These are phyloP conservation scores for Oryza glumipatula DNA, from an alignment of 176 grass and related monocot species.

Conservation along the genomic window DNA sequence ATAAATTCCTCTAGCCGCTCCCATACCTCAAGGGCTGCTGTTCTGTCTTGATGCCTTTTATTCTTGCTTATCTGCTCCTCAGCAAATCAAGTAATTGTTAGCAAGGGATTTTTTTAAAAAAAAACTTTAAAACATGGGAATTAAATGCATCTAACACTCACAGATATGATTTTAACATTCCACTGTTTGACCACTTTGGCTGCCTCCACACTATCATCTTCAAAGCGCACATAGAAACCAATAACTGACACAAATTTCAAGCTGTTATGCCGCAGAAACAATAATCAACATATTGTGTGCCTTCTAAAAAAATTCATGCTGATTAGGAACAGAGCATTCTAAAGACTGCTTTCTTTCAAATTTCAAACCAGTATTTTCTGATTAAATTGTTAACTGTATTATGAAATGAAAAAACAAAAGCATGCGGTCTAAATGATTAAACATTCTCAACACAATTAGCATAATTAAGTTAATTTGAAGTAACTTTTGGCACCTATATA, in stretches of 20 bases:
- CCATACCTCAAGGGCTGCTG: constrained; percentile 93
- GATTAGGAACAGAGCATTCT: constrained; percentile 16
- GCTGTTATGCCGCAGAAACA: constrained; percentile 36
- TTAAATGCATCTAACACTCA: constrained; percentile 46
- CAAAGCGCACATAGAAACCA: constrained; percentile 94
- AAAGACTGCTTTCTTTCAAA: neutral
- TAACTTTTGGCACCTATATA: neutral
- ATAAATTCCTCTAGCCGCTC: constrained; percentile 88
- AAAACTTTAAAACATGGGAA: neutral
- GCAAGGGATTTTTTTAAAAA: neutral
- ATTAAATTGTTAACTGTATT: constrained; percentile 14
- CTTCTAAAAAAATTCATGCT: neutral
- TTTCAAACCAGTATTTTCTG: neutral
- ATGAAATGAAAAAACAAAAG: neutral
- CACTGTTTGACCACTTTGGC: constrained; percentile 96
- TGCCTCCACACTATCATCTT: constrained; percentile 95
- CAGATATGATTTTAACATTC: constrained; percentile 96
- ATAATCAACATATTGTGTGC: neutral
- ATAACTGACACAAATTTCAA: constrained; percentile 66
- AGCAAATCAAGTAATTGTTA: constrained; percentile 24
- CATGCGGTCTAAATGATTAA: neutral
- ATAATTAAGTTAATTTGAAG: neutral
- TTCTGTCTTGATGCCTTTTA: constrained; percentile 97
- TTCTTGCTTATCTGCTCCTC: constrained; percentile 87
- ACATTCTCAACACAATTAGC: neutral